Base-by-base conservation (phyloP, 192 early-diverging fungal genomes). In the Coemansia sp. region DNA sequence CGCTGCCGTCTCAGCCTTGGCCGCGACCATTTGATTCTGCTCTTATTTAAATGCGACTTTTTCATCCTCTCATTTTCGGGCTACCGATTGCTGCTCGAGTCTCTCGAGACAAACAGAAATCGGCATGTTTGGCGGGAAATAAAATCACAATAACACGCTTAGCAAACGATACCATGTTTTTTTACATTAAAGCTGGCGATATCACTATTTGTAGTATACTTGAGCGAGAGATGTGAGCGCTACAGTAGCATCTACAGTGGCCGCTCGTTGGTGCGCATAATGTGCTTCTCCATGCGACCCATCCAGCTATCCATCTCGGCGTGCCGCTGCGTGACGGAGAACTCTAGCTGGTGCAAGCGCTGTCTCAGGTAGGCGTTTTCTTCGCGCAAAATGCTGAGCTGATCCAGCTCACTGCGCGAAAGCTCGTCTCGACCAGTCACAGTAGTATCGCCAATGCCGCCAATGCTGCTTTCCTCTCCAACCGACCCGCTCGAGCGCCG, bases 271-370 rank as follows among this genome's bases (percentile, higher is more conserved):
- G 19, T 59, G 70, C 70, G 62, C 37, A 29, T 40, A 19, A 82
- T 59, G 6, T 64, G 40, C 53, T 67, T 69, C 41, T 83, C 80
- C 15, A 83, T 67, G 36, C 68, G 74, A 2, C 40, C n/a, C 68
- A 83, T 83, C 74, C 80, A 77, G 37, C 19, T 68, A 35, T 76
- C 68, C 41, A 83, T 59, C 59, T 83, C 74, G 3, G 65, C 53
- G 29, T 83, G 80, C 62, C 74, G 70, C 31, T 83, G 71, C 17
- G 64, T 36, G 14, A 83, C 80, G 11, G 65, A 60, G 6, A 67
- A 14, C 68, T 83, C 80, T 5, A 83, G 68, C n/a, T 53, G 59
- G 8, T 68, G 67, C 42, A 83, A 63, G 6, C 75, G 71, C 31
- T 67, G 45, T 15, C 66, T 61, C 68, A 83, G 32, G 17, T 58